A percentile compares a stretch with the other conserved stretches of the same genome.
Evolutionary conservation across 371 early-diverging fungal species (phyloP).

Genomic region (Capillidium rhysosporum): DNA sequence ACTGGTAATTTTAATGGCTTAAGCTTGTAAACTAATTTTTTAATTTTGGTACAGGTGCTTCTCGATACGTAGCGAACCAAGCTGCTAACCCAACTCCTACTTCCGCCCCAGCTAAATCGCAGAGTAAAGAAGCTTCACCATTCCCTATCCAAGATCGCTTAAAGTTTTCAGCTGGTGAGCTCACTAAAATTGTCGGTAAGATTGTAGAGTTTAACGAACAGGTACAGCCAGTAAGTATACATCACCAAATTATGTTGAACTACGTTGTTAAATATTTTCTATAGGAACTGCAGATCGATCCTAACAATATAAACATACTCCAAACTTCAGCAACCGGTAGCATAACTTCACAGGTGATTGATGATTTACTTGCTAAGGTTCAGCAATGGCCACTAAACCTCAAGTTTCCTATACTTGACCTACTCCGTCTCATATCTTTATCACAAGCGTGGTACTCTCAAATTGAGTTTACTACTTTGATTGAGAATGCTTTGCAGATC

Average conservation of each 20-base stretch:
- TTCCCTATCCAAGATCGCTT: slow-evolving; percentile 9
- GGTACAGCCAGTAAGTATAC: slow-evolving; percentile 4
- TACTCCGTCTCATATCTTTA: slow-evolving; percentile 45
- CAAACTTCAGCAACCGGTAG: slow-evolving; percentile 7
- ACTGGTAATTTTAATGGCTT: slow-evolving; percentile 18
- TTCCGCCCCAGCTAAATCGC: slow-evolving; percentile 8
- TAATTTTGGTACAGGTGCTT: background rate
- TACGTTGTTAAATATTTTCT: background rate
- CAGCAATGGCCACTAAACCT: slow-evolving; percentile 32
- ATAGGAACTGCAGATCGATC: slow-evolving; percentile 16
- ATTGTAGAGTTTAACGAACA: slow-evolving; percentile 34
- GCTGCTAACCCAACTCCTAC: slow-evolving; percentile 22
- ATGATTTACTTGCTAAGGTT: slow-evolving; percentile 5
- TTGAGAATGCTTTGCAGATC: slow-evolving; percentile 8
- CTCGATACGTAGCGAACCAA: slow-evolving; percentile 7
- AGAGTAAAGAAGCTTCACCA: background rate
- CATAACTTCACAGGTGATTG: background rate
- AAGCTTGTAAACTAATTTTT: too few relatives aligned
- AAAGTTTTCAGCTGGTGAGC: slow-evolving; percentile 47
- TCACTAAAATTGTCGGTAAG: slow-evolving; percentile 48
- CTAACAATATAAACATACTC: slow-evolving; percentile 17
- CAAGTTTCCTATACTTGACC: slow-evolving; percentile 72
- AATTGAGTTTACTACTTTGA: background rate
- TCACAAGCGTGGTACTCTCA: slow-evolving; percentile 12
- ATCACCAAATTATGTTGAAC: slow-evolving; percentile 2